Base-by-base conservation (phyloP, 805 yeast genomes). In the Wickerhamiella brachini region DNA sequence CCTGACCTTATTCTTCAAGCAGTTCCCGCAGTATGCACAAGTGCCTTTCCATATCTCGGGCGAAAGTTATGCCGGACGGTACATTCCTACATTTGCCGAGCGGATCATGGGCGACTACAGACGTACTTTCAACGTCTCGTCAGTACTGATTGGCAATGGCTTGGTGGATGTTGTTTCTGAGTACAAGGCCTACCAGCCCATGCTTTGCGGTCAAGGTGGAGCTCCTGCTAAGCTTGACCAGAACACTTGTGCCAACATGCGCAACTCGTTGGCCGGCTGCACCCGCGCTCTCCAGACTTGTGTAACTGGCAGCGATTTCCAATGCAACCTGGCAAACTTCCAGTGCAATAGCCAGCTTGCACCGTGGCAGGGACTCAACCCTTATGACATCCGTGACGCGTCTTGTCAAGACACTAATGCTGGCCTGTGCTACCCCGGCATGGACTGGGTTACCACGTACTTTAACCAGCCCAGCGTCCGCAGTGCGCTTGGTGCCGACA, bases 141-240 rank as follows among this genome's bases (percentile, higher is more conserved):
- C 95, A 3, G 81, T 89, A 18, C 63, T 90, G 64, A 89, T 89
- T 61, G 97, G 97, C 55, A 89, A 89, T 65, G 97, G 97, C 49
- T 77, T 89, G 58, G 86, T 95, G 37, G 95, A 87, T 65, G 83
- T 95, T 2, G 71, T 83, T 53, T 74, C 77, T 45, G 96, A 88
- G 72, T 81, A 83, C 62, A 76, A 76, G 53, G 80, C 80, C 66
- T 88, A 86, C 64, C 79, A 83, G 66, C 95, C 94, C 56, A 89
- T 90, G 97, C 95, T 95, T 3, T 90, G 97, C 68, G 89, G 95
- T 48, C 65, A 76, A 56, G 94, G 95, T 54, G 95, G 95, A 2
- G 75, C 76, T 59, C 77, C 78, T 1, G 23, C 53, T 7, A 52
- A 43, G 34, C 48, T 60, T 22, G 51, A 51, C 22, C 20, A 20